Evolutionary conservation across 2,329 filamentous ascomycete species (phyloP).

Genomic region (Aureobasidium melanogenum): DNA sequence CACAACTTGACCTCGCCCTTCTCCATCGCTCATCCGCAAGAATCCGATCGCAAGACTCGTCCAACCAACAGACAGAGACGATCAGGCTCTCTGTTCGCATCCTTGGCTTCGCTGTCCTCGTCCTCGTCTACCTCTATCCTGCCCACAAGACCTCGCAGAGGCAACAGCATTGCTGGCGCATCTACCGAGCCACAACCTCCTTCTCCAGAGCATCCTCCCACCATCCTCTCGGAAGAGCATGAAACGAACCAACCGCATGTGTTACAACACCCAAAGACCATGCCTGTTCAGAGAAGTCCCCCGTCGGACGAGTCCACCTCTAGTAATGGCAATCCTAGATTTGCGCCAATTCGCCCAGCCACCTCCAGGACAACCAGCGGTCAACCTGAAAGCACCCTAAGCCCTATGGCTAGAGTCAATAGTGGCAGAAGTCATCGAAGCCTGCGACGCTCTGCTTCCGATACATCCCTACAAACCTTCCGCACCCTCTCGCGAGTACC

Average conservation of each 20-base stretch:
- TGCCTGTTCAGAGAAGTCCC: neutral
- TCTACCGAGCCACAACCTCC: neutral
- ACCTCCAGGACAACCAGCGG: neutral
- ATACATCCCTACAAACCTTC: constrained; percentile 66
- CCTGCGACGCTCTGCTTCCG: constrained; percentile 58
- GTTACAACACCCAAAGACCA: neutral
- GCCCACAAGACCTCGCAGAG: neutral
- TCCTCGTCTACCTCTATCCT: neutral
- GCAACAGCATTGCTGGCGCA: neutral
- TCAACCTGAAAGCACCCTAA: neutral
- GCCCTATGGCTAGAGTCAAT: constrained; percentile 7
- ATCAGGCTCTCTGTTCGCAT: constrained; percentile 8
- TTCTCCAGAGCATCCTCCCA: neutral
- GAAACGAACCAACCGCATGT: neutral
- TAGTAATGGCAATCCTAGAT: neutral
- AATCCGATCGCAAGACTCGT: constrained; percentile 13
- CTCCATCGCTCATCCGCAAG: constrained; percentile 14
- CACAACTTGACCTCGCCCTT: constrained; percentile 22
- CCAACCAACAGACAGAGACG: constrained; percentile 9
- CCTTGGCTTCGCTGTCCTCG: neutral
- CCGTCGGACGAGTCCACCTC: neutral
- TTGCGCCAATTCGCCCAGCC: neutral
- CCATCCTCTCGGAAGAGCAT: neutral
- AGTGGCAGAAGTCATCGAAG: neutral
- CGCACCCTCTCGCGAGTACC: constrained; percentile 69